Conservation (phyloP, 192 early-diverging fungal species). For the Backusella circina region DNA sequence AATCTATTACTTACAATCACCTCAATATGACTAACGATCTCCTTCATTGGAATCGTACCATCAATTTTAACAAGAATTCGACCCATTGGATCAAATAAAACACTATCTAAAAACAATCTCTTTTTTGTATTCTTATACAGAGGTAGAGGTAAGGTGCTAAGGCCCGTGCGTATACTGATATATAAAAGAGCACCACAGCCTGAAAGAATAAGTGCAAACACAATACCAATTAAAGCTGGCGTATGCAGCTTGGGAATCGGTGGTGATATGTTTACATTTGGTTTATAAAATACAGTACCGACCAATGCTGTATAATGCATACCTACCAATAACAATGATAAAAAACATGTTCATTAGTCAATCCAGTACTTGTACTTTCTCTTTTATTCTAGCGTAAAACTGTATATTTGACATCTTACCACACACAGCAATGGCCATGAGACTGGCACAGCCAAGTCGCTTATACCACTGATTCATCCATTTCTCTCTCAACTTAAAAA, state of each 20-base stretch:
- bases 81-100: constrained; percentile 30
- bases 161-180: not conserved
- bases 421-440: constrained; percentile 41
- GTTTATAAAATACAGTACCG: constrained; percentile 31
- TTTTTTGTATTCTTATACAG: constrained; percentile 5
- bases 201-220: constrained; percentile 18
- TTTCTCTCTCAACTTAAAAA: constrained; percentile 42
- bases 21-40: constrained; percentile 21
- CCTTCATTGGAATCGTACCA: constrained; percentile 34
- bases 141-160: not conserved
- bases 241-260: constrained; percentile 6
- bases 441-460: constrained; percentile 38
- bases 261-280: not conserved
- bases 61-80: constrained; percentile 34
- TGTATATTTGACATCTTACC: constrained; percentile 20
- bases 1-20: constrained; percentile 13
- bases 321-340: constrained; percentile 11
- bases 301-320: constrained; percentile 36
- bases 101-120: constrained; percentile 27
- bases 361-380: not conserved
- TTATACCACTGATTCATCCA: constrained; percentile 47
- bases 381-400: not conserved
- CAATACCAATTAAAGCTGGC: constrained; percentile 15
- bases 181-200: constrained; percentile 8
- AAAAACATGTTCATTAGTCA: not conserved